Evolutionary conservation across 345 rosid species (phyloP), one percentile per base, ranked within the genome.

Genomic region (Pugionium dolabratum): DNA sequence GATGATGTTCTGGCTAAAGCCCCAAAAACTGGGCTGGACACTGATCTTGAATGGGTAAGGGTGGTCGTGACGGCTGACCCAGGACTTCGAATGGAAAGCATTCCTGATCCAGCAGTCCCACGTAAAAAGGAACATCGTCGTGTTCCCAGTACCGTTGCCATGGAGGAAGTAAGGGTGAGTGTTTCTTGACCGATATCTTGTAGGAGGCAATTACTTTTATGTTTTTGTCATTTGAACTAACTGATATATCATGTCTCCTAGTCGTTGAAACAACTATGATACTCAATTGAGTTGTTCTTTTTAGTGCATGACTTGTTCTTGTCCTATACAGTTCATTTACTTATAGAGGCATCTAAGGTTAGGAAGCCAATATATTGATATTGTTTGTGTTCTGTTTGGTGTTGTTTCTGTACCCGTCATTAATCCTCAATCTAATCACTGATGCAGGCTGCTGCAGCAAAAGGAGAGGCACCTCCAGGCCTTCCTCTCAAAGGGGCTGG

Each of bases 401-500:
- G 33, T 62, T 54, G 45, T 60, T 60, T 62, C 51, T 48, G 52
- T 34, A 29, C 39, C 29, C 27, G 7, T 40, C 61, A 68, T 36
- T 63, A 10, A 49, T 56, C 35, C 55, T 57, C 43, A 61, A 42
- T 26, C 67, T 39, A 66, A 52, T 49, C 50, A 60, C 40, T 68
- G 45, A 43, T 77, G 82, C 84, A 95, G 99, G 97, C 96, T 73
- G 97, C 97, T 66, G 96, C 97, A 42, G 99, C 97, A 6, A 95
- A 95, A 82, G 97, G 99, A 76, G 99, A 95, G 83, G 97, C 99
- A 62, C 99, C 97, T 79, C 95, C 89, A 41, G 99, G 99, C 70
- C 95, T 95, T 59, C 99, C 97, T 79, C 77, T 95, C 51, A 95
- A 95, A 78, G 95, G 97, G 59, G 97, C 95, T 64, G 97, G 96